These are phyloP conservation scores for Tagetes erecta DNA, from an alignment of 129 eudicot genomes.

Conservation along the genomic window DNA sequence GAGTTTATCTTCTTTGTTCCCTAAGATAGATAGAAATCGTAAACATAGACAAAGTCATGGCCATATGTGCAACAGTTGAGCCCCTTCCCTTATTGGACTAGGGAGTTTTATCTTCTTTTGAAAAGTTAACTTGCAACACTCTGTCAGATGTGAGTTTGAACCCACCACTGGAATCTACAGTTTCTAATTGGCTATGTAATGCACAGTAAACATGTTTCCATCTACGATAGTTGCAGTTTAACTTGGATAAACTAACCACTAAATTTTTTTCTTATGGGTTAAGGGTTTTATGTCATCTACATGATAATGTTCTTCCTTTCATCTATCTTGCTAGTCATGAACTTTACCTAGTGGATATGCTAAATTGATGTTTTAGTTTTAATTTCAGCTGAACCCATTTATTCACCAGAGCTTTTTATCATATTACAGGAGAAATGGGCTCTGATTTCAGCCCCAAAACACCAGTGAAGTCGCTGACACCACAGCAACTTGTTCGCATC, in stretches of 20 bases:
- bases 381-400: neutral
- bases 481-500: conserved; percentile 97
- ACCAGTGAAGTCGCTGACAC: conserved; percentile 77
- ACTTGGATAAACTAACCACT: neutral
- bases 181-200: neutral
- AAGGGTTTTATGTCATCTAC: neutral
- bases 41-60: neutral
- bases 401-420: conserved; percentile 16
- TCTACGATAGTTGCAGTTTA: neutral
- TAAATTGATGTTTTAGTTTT: neutral
- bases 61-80: neutral
- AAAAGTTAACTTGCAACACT: neutral
- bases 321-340: neutral
- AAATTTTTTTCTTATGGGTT: neutral
- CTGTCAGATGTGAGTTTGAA: neutral
- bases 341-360: neutral
- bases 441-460: conserved; percentile 83
- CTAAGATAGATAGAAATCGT: neutral
- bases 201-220: neutral
- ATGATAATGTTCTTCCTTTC: neutral
- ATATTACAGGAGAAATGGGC: conserved; percentile 94
- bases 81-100: neutral
- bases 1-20: neutral
- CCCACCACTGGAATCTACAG: neutral
- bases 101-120: neutral